Evolutionary conservation across 2,329 filamentous ascomycete genomes (phyloP).

Genomic region (Pyricularia pennisetigena): DNA sequence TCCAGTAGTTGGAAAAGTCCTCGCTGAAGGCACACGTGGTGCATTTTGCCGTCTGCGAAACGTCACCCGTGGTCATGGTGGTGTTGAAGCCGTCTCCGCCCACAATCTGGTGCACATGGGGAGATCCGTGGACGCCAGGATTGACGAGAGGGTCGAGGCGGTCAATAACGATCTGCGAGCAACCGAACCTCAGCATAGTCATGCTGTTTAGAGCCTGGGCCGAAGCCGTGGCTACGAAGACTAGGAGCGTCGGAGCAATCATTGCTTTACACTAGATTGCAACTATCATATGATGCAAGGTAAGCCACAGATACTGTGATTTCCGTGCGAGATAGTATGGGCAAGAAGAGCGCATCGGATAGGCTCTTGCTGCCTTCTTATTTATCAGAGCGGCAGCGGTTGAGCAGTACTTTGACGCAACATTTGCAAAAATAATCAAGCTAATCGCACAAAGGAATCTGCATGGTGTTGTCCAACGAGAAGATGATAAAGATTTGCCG

Average conservation of each 20-base stretch:
- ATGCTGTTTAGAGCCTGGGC: slow-evolving; percentile 5
- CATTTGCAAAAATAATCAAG: not conserved
- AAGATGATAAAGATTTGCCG: not conserved
- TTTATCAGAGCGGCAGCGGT: not conserved
- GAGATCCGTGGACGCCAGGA: slow-evolving; percentile 9
- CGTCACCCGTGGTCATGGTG: slow-evolving; percentile 15
- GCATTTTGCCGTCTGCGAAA: slow-evolving; percentile 21
- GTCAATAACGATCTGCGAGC: slow-evolving; percentile 8
- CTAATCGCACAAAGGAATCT: not conserved
- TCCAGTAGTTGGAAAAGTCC: slow-evolving; percentile 29
- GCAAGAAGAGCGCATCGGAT: not conserved
- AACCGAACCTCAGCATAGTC: slow-evolving; percentile 11
- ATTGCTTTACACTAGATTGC: not conserved
- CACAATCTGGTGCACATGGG: slow-evolving; percentile 11
- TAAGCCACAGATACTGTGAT: not conserved
- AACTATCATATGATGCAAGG: not conserved
- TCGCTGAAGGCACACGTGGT: slow-evolving; percentile 28
- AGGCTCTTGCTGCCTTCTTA: not conserved
- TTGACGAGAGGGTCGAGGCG: slow-evolving; percentile 12
- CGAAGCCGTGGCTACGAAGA: slow-evolving; percentile 2
- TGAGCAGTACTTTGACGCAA: not conserved
- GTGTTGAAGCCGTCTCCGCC: slow-evolving; percentile 17
- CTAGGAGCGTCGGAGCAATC: not conserved
- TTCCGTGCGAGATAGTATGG: not conserved
- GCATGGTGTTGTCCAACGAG: not conserved